Percentiles rank a stretch among this genome's conserved stretches.
phyloP scores from a whole-genome alignment of 768 basidiomycete genomes.

The Termitomyces sp. region DNA sequence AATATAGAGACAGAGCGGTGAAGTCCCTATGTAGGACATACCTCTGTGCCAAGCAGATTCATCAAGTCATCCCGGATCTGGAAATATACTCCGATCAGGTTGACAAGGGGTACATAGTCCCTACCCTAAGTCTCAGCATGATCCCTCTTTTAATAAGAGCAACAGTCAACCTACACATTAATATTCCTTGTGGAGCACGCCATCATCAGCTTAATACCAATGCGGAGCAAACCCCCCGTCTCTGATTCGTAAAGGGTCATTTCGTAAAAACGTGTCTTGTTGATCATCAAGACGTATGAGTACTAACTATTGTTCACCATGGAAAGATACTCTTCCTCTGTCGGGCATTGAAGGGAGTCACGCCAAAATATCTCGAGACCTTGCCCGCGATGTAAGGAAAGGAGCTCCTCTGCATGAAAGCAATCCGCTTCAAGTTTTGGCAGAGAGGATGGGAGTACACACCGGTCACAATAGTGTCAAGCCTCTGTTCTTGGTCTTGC shows the following conservation, averaged over 20 bases:
- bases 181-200: constrained; percentile 65
- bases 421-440: background rate
- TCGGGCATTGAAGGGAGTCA: constrained; percentile 86
- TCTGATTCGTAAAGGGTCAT: constrained; percentile 41
- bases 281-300: background rate
- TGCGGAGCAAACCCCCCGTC: constrained; percentile 88
- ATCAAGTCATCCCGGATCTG: constrained; percentile 98
- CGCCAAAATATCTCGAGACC: constrained; percentile 94
- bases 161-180: constrained; percentile 46
- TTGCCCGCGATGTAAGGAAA: constrained; percentile 92
- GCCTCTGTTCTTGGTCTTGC: constrained; percentile 29
- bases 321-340: constrained; percentile 87
- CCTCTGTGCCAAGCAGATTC: constrained; percentile 87
- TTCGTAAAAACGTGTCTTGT: background rate
- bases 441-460: constrained; percentile 4
- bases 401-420: constrained; percentile 46
- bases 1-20: background rate
- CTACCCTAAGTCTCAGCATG: constrained; percentile 33
- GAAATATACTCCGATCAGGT: constrained; percentile 91
- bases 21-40: constrained; percentile 22
- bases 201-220: constrained; percentile 97
- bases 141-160: background rate
- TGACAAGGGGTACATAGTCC: constrained; percentile 89
- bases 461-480: constrained; percentile 78
- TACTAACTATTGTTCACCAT: constrained; percentile 94